Evolutionary conservation across 2,329 filamentous ascomycete genomes (phyloP).

Genomic region (Lizonia empirigonia): DNA sequence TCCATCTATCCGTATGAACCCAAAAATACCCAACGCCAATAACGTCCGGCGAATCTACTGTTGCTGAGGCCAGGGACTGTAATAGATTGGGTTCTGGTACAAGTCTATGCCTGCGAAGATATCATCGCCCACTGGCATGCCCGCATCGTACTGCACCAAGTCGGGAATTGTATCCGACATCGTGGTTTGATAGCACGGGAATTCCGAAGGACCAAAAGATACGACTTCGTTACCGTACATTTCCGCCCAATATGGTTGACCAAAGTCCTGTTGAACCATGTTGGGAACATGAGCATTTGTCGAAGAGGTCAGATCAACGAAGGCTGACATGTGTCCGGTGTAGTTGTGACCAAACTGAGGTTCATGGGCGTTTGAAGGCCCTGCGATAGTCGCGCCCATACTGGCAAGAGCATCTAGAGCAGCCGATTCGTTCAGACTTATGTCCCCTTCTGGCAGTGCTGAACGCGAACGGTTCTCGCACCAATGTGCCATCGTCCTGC

Average conservation of each 20-base stretch:
- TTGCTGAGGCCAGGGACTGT: background rate
- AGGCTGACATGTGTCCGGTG: background rate
- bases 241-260: too few relatives aligned
- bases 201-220: background rate
- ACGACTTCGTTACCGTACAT: constrained; percentile 2
- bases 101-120: background rate
- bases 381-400: constrained; percentile 6
- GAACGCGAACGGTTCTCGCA: background rate
- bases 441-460: background rate
- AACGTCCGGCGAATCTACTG: background rate
- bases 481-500: constrained; percentile 40
- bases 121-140: background rate
- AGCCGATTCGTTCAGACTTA: background rate
- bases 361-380: background rate
- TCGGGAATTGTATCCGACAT: too few relatives aligned
- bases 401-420: background rate
- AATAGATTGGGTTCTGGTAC: background rate
- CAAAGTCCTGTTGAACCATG: too few relatives aligned
- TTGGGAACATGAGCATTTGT: too few relatives aligned
- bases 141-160: too few relatives aligned
- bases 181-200: too few relatives aligned
- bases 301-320: background rate
- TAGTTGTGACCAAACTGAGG: background rate
- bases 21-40: constrained; percentile 1
- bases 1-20: too few relatives aligned